These are phyloP conservation scores for Colletotrichum graminicola DNA, from an alignment of 2,329 filamentous ascomycete genomes.

Conservation along the genomic window DNA sequence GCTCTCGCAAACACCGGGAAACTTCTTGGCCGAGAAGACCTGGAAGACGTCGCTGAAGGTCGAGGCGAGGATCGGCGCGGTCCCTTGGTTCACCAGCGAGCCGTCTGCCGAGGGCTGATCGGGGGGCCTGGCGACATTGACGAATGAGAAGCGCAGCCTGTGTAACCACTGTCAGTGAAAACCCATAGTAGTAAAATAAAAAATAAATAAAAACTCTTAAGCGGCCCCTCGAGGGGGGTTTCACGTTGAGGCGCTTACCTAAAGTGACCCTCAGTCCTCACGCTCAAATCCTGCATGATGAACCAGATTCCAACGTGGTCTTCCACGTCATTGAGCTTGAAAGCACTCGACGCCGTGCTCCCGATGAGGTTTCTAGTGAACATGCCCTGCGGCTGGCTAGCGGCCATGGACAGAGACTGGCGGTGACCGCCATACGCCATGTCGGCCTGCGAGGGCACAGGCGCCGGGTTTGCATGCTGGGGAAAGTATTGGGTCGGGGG, in stretches of 20 bases:
- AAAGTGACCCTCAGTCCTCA: slow-evolving; percentile 92
- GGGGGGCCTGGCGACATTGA: slow-evolving; percentile 72
- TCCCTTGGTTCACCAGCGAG: slow-evolving; percentile 75
- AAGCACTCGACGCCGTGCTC: slow-evolving; percentile 89
- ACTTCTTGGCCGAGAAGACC: slow-evolving; percentile 97
- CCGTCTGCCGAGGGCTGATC: slow-evolving; percentile 50
- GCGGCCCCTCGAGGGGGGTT: too few species aligned
- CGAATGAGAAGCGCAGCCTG: slow-evolving; percentile 79
- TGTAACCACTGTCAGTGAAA: slow-evolving; percentile 3
- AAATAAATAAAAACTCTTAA: too few species aligned
- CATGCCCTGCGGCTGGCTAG: slow-evolving; percentile 79
- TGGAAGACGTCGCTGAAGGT: slow-evolving; percentile 91
- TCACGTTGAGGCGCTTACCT: slow-evolving; percentile 68
- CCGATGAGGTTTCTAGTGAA: slow-evolving; percentile 96
- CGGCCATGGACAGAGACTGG: slow-evolving; percentile 51
- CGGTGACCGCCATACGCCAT: slow-evolving; percentile 47
- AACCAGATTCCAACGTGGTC: slow-evolving; percentile 96
- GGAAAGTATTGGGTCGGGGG: slow-evolving; percentile 55
- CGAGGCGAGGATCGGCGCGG: slow-evolving; percentile 84
- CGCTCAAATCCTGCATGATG: slow-evolving; percentile 93
- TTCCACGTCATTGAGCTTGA: slow-evolving; percentile 81
- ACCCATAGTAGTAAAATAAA: background rate
- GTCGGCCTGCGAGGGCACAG: slow-evolving; percentile 47
- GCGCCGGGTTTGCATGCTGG: slow-evolving; percentile 48
- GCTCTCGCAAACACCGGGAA: slow-evolving; percentile 96